These are phyloP conservation scores for Lycium barbarum DNA, from an alignment of 257 asterid species.

Conservation along the genomic window DNA sequence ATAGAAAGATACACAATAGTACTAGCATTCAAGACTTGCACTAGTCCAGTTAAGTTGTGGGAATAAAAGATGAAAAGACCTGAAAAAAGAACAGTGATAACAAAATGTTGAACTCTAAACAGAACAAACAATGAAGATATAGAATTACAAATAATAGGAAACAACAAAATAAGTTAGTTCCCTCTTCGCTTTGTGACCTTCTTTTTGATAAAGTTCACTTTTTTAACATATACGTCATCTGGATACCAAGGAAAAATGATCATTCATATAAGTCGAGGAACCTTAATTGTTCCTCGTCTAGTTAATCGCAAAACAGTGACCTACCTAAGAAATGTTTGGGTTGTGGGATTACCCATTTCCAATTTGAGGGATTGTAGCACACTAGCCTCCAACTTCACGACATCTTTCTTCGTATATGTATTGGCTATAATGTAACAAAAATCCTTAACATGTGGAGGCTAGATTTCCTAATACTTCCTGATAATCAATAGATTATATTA, in stretches of 20 bases:
- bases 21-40: background rate
- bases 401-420: constrained; percentile 60
- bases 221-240: too few species aligned
- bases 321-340: constrained; percentile 75
- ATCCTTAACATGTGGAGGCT: constrained; percentile 71
- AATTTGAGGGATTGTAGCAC: constrained; percentile 71
- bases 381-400: constrained; percentile 83
- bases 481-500: background rate
- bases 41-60: background rate
- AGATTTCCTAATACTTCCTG: constrained; percentile 91
- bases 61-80: constrained; percentile 24
- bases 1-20: background rate
- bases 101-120: background rate
- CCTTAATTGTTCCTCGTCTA: too few species aligned
- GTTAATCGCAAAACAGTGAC: constrained; percentile 32
- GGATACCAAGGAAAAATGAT: too few species aligned
- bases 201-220: too few species aligned
- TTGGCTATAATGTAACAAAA: constrained; percentile 79
- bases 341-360: constrained; percentile 84
- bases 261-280: too few species aligned
- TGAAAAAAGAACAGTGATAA: background rate
- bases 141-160: constrained; percentile 25
- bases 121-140: background rate
- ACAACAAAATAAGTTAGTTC: background rate
- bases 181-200: background rate